Evolutionary conservation across 495 filamentous ascomycete species (phyloP), one percentile per base, ranked within the genome.

Genomic region (Trichodelitschia bisporula): DNA sequence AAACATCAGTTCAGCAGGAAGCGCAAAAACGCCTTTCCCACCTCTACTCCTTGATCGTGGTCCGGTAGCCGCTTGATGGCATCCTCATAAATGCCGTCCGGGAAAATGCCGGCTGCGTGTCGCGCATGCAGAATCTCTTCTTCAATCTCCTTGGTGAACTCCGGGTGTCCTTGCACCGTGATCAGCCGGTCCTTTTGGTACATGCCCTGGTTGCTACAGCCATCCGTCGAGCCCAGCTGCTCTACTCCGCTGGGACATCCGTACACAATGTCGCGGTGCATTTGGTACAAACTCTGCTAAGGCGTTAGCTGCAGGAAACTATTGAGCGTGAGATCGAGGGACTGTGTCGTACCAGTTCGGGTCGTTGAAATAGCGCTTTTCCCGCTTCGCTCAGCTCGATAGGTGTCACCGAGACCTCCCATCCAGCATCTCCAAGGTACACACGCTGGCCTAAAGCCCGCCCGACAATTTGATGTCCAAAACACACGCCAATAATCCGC

Each of bases 81-180:
- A 38, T 77, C 73, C 28, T 64, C 41, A 37, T 57, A 74, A 19
- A 66, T 34, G 4, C 61, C 66, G 24, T 75, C 63, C 20, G 57
- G 45, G 33, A 91, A 74, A 3, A 90, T 56, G 3, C 72, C 76
- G 26, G 42, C 41, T 27, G 52, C 46, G 31, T 72, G 62, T 18
- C 80, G 54, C 26, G 46, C 35, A 17, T 57, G 51, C 24, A 90
- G 50, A 17, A 92, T 45, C 49, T 82, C 73, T 4, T 47, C 52
- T 36, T 80, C 61, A 34, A 92, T 84, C 20, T 72, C 66, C 29
- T 55, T 58, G 2, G 58, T 77, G 44, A 86, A 91, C 49, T 95
- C 84, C 4, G 84, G 84, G 45, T 95, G 84, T 3, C 80, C 83
- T 47, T 95, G 83, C 3, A 92, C 67, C 0, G 77, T 73, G 19